phyloP scores from a whole-genome alignment of 2,329 filamentous ascomycete species.

The Magnaporthiopsis rhizophila region DNA sequence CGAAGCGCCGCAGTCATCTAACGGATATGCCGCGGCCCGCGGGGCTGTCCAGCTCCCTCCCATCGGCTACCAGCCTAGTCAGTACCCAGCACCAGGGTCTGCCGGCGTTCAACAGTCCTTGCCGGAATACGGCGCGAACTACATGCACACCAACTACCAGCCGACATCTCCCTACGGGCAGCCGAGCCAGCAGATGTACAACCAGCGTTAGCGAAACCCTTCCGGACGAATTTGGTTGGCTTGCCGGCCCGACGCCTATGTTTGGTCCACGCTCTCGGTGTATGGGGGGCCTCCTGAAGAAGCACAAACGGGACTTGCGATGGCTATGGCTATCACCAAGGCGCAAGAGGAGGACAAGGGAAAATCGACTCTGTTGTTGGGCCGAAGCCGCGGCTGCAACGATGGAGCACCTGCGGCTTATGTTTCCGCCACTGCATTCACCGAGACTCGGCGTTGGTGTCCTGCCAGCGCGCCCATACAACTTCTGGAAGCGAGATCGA shows the following conservation, averaged over 20 bases:
- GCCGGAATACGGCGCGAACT: constrained; percentile 45
- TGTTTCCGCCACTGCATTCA: background rate
- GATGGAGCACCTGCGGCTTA: background rate
- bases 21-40: constrained; percentile 49
- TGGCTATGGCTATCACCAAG: background rate
- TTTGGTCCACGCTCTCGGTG: background rate
- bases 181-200: constrained; percentile 52
- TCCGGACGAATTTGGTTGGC: background rate
- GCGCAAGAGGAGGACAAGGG: background rate
- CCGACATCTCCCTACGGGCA: constrained; percentile 52
- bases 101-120: constrained; percentile 44
- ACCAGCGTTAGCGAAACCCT: constrained; percentile 39
- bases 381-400: background rate
- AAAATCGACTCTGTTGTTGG: background rate
- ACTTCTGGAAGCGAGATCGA: background rate
- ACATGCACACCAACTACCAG: constrained; percentile 50
- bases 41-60: constrained; percentile 58
- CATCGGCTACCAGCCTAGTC: constrained; percentile 61
- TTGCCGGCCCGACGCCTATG: background rate
- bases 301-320: background rate
- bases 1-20: constrained; percentile 46
- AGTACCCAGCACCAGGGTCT: constrained; percentile 58
- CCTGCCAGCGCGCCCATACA: background rate
- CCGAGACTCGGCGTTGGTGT: background rate
- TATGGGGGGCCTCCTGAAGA: background rate